Evolutionary conservation across 345 rosid genomes (phyloP).

Genomic region (Eucalyptus paniculata): DNA sequence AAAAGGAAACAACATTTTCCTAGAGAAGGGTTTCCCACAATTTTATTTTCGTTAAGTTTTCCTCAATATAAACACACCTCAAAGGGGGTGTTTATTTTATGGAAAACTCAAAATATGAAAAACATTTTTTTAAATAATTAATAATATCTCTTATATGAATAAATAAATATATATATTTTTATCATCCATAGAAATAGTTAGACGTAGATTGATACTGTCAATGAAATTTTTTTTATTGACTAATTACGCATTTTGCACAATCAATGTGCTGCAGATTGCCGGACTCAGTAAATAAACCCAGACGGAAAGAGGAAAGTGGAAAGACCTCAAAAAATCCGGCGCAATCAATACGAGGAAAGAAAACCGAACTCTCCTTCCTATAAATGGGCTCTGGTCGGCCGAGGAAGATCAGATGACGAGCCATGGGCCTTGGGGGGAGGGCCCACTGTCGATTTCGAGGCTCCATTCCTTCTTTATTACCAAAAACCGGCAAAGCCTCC

Average conservation of each 20-base stretch:
- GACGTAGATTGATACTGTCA: too few species aligned
- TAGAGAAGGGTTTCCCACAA: not conserved
- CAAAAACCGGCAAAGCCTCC: not conserved
- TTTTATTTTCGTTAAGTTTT: too few species aligned
- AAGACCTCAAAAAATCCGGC: not conserved
- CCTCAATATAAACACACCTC: not conserved
- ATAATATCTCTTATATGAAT: too few species aligned
- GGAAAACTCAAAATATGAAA: too few species aligned
- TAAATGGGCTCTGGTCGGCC: not conserved
- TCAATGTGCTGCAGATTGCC: too few species aligned
- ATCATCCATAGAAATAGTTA: too few species aligned
- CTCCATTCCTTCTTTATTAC: not conserved
- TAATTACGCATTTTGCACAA: too few species aligned
- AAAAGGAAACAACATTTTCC: not conserved
- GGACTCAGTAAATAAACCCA: too few species aligned
- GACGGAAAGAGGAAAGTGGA: not conserved
- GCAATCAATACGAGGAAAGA: not conserved
- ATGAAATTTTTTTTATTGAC: too few species aligned
- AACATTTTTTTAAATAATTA: too few species aligned
- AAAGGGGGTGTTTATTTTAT: too few species aligned
- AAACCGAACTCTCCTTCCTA: not conserved
- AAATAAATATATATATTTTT: too few species aligned
- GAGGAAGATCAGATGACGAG: not conserved
- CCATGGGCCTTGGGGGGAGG: not conserved
- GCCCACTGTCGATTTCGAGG: not conserved